Conservation (phyloP, 768 basidiomycete genomes). For the Tulasnella sp. region DNA sequence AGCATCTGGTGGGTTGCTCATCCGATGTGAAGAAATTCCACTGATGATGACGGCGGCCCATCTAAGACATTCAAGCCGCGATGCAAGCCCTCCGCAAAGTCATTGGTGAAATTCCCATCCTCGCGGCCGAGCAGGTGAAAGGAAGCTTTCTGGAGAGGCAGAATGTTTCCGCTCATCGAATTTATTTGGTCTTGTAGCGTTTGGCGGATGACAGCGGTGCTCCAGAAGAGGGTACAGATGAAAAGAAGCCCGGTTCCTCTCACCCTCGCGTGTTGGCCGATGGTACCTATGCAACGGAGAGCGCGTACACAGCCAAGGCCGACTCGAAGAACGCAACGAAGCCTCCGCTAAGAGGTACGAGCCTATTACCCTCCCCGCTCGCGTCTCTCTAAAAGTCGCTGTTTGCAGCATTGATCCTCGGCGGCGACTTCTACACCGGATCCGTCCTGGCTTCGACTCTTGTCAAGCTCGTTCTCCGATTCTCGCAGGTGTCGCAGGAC, state of each 20-base stretch:
- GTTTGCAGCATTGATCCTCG: conserved; percentile 62
- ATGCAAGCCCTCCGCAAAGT: conserved; percentile 74
- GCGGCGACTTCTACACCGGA: conserved; percentile 96
- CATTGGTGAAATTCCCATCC: conserved; percentile 93
- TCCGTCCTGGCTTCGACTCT: conserved; percentile 80
- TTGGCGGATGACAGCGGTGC: conserved; percentile 63
- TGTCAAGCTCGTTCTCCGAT: conserved; percentile 84
- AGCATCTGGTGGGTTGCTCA: conserved; percentile 31
- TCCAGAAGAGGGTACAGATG: conserved; percentile 33
- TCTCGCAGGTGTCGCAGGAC: conserved; percentile 36
- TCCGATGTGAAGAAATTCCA: not conserved
- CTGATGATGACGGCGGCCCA: not conserved
- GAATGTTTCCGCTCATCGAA: conserved; percentile 14
- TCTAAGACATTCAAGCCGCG: conserved; percentile 50
- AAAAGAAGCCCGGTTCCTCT: conserved; percentile 31
- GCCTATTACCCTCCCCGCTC: not conserved
- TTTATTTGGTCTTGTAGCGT: conserved; percentile 21
- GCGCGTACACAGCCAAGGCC: conserved; percentile 53
- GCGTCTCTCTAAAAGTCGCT: not conserved
- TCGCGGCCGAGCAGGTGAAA: conserved; percentile 71
- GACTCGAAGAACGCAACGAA: conserved; percentile 81
- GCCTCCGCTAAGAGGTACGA: conserved; percentile 74
- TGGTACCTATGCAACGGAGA: conserved; percentile 97
- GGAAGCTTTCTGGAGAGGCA: not conserved
- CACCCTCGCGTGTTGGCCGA: conserved; percentile 81